Percentiles rank a stretch among this genome's conserved stretches.
phyloP scores from a whole-genome alignment of 192 early-diverging fungal genomes.

The Mortierella alpina region DNA sequence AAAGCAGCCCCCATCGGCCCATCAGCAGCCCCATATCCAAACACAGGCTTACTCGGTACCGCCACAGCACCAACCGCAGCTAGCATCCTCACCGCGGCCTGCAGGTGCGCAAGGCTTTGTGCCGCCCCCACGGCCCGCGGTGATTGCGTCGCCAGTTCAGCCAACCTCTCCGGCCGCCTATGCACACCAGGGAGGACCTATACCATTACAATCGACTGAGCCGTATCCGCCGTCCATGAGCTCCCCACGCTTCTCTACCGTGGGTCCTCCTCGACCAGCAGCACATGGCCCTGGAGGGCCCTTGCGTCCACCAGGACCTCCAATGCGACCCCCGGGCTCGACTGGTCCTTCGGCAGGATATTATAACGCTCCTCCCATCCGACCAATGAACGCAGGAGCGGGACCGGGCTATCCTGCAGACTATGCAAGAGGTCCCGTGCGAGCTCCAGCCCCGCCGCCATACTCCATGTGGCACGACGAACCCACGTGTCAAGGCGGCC shows the following conservation, averaged over 20 bases:
- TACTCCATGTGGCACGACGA: constrained; percentile 26
- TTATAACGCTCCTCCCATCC: constrained; percentile 25
- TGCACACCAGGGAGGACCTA: constrained; percentile 22
- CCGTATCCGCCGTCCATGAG: constrained; percentile 12
- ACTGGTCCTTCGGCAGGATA: constrained; percentile 10
- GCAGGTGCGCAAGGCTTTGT: constrained; percentile 19
- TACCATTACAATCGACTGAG: constrained; percentile 6
- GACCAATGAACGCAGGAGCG: constrained; percentile 23
- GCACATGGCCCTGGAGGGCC: constrained; percentile 19
- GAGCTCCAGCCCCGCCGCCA: constrained; percentile 1
- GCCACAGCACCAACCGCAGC: constrained; percentile 12
- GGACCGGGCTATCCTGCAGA: constrained; percentile 39
- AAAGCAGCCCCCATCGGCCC: constrained; percentile 6
- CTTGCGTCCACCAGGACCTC: constrained; percentile 25
- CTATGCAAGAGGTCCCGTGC: constrained; percentile 20
- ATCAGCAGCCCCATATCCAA: constrained; percentile 19
- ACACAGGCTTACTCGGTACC: constrained; percentile 7
- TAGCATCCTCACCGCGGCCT: not conserved
- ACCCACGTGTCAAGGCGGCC: constrained; percentile 12
- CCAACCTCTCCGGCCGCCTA: constrained; percentile 14
- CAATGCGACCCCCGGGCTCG: constrained; percentile 35
- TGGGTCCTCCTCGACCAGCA: constrained; percentile 25
- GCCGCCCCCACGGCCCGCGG: constrained; percentile 23
- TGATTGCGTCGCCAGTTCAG: constrained; percentile 25
- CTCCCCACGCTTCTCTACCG: constrained; percentile 23